Evolutionary conservation across 225 moss, liverwort and hornwort genomes (phyloP).

Genomic region (Physcomitrium patens): DNA sequence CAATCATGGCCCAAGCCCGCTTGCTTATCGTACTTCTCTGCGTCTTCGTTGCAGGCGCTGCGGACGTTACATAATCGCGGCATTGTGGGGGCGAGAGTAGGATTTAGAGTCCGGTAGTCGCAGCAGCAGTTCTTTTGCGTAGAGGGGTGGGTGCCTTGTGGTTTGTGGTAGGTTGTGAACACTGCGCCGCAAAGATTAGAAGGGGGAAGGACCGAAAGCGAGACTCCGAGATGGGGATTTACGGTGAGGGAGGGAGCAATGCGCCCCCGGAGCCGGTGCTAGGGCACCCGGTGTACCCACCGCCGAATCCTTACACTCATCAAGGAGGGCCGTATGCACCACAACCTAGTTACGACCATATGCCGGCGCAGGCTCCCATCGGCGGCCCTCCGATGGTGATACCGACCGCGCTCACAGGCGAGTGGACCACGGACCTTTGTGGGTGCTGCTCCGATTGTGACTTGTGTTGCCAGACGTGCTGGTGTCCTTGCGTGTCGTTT

Average conservation of each 20-base stretch:
- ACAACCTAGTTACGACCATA: not conserved
- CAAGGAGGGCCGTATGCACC: not conserved
- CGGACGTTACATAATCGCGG: not conserved
- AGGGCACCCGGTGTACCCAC: constrained; percentile 46
- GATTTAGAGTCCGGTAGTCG: not conserved
- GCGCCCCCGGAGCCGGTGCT: constrained; percentile 28
- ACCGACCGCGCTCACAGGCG: not conserved
- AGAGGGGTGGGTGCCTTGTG: not conserved
- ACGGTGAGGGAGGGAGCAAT: constrained; percentile 28
- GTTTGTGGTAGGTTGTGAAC: too few species aligned
- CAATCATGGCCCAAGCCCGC: not conserved
- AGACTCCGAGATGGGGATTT: constrained; percentile 32
- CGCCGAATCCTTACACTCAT: not conserved
- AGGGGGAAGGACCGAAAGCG: not conserved
- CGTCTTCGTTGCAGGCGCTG: not conserved
- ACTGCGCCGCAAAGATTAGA: too few species aligned
- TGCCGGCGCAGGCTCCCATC: not conserved
- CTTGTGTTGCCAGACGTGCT: constrained; percentile 50
- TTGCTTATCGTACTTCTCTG: not conserved
- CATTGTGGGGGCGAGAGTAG: not conserved
- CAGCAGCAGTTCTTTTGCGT: not conserved
- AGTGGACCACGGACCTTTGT: constrained; percentile 40
- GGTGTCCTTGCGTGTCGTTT: constrained; percentile 53
- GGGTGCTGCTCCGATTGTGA: constrained; percentile 51
- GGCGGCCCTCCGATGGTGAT: not conserved